A percentile compares a stretch with the other conserved stretches of the same genome.
phyloP scores from a whole-genome alignment of 257 asterid genomes.

The Orobanche coerulescens region DNA sequence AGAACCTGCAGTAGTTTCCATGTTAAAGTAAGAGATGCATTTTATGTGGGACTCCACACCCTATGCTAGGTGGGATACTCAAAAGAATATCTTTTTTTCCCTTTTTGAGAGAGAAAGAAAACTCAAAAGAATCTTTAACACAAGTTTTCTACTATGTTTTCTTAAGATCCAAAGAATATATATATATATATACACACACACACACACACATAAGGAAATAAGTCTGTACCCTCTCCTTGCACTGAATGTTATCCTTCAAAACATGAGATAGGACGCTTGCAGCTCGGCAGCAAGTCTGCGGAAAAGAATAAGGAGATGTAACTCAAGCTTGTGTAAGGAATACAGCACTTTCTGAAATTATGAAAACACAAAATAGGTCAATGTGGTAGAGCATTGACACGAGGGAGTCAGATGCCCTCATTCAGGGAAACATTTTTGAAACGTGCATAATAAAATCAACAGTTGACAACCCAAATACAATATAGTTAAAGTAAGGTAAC shows the following conservation, averaged over 20 bases:
- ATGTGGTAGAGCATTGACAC: background rate
- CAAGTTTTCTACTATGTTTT: background rate
- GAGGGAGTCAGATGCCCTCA: background rate
- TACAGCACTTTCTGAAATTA: background rate
- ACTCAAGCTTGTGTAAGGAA: background rate
- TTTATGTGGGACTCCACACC: background rate
- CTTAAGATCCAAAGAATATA: constrained; percentile 4
- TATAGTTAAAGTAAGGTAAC: background rate
- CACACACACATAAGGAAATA: too few species aligned
- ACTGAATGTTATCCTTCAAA: constrained; percentile 61
- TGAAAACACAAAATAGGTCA: background rate
- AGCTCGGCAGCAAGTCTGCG: constrained; percentile 96
- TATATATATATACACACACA: too few species aligned
- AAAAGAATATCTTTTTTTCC: too few species aligned
- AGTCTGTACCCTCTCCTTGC: constrained; percentile 80
- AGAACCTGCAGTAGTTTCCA: constrained; percentile 57
- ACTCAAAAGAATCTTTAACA: too few species aligned
- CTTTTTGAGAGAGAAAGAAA: too few species aligned
- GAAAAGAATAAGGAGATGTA: constrained; percentile 15
- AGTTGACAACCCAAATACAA: background rate
- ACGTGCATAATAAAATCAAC: background rate
- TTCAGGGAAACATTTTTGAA: background rate
- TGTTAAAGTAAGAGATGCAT: constrained; percentile 9
- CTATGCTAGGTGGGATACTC: background rate
- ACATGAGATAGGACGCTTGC: constrained; percentile 84